A percentile compares a stretch with the other conserved stretches of the same genome.
These are phyloP conservation scores for Ceratobasidium sp. DNA, from an alignment of 1,284 basidiomycete genomes.

Conservation along the genomic window DNA sequence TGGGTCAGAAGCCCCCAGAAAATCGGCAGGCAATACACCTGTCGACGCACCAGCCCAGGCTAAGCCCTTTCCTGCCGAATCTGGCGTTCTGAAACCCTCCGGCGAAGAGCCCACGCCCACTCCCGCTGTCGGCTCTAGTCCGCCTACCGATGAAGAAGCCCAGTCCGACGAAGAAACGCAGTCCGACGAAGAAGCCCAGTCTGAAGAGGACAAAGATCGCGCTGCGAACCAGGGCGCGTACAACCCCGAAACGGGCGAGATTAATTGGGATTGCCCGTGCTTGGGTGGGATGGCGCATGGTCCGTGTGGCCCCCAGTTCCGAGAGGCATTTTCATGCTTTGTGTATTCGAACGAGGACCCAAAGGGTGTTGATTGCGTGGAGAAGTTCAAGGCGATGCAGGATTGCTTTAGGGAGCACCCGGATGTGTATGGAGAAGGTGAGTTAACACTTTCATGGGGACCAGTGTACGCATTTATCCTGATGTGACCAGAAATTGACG, in stretches of 20 bases:
- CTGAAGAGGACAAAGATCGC: slow-evolving; percentile 9
- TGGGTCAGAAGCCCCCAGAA: not conserved
- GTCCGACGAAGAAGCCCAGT: not conserved
- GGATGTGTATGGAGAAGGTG: slow-evolving; percentile 93
- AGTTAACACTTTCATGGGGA: slow-evolving; percentile 45
- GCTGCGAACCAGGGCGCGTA: slow-evolving; percentile 55
- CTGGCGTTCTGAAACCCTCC: slow-evolving; percentile 19
- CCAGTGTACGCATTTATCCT: slow-evolving; percentile 7
- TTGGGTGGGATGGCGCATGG: slow-evolving; percentile 99
- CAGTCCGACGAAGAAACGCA: not conserved
- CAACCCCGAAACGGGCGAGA: slow-evolving; percentile 96
- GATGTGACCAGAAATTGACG: slow-evolving; percentile 22
- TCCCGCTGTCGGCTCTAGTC: not conserved
- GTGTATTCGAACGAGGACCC: slow-evolving; percentile 94
- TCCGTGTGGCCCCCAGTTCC: slow-evolving; percentile 94
- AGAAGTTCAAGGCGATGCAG: slow-evolving; percentile 98
- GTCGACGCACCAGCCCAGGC: slow-evolving; percentile 14
- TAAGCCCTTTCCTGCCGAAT: slow-evolving; percentile 15
- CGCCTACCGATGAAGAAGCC: slow-evolving; percentile 1
- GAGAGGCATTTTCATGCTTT: slow-evolving; percentile 97
- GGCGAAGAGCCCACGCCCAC: slow-evolving; percentile 11
- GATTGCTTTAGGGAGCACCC: slow-evolving; percentile 97
- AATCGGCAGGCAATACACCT: not conserved
- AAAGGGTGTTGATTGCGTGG: slow-evolving; percentile 98
- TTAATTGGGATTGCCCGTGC: slow-evolving; percentile 98